These are phyloP conservation scores for Eutrema japonicum DNA, from an alignment of 345 rosid species.

Conservation along the genomic window DNA sequence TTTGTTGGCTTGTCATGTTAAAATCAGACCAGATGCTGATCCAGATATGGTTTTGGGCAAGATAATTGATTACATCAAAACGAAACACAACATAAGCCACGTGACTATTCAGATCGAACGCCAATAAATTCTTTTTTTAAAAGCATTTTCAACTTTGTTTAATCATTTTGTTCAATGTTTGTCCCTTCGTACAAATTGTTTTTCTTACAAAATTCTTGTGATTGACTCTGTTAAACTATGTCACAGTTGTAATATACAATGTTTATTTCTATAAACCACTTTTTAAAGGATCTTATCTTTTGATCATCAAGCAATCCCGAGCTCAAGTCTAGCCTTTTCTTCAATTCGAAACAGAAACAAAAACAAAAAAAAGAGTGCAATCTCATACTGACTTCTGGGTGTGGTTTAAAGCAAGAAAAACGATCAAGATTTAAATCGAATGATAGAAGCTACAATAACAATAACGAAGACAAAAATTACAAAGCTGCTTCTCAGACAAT, in stretches of 20 bases:
- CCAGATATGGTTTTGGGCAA: slow-evolving; percentile 48
- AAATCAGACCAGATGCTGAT: slow-evolving; percentile 54
- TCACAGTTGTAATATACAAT: not conserved
- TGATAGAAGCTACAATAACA: not conserved
- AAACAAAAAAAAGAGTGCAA: not conserved
- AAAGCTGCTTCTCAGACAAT: slow-evolving; percentile 39
- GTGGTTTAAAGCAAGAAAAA: not conserved
- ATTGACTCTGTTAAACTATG: not conserved
- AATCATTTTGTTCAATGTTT: not conserved
- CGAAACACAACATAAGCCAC: slow-evolving; percentile 50
- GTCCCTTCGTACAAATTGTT: not conserved
- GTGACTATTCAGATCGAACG: slow-evolving; percentile 67
- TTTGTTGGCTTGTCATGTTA: slow-evolving; percentile 65
- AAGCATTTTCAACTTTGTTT: not conserved
- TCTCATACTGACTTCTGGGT: not conserved
- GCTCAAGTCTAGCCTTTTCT: not conserved
- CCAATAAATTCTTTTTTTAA: not conserved
- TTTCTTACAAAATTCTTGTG: not conserved
- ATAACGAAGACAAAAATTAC: not conserved
- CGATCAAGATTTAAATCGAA: too few species aligned
- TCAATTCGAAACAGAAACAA: not conserved
- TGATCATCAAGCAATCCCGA: not conserved
- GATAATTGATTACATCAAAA: slow-evolving; percentile 54
- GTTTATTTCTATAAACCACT: too few species aligned
- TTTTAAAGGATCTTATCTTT: not conserved